Conservation (phyloP, 495 filamentous ascomycete species). For the Aspergillus saccharolyticus region DNA sequence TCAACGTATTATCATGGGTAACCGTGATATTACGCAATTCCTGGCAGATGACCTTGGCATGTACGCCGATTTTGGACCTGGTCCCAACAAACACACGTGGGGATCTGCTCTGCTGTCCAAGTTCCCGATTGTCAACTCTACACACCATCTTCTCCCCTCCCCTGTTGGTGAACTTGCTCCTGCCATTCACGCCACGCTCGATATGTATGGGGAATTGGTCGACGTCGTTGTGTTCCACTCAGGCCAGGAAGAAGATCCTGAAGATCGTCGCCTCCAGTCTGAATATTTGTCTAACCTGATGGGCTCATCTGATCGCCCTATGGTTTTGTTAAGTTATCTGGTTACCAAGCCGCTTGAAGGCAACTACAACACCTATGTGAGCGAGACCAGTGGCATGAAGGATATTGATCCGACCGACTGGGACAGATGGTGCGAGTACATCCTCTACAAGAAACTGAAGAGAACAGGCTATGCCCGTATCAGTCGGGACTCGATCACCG, state of each 20-base stretch:
- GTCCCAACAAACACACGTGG: constrained; percentile 99
- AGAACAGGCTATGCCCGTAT: constrained; percentile 87
- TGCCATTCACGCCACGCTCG: constrained; percentile 91
- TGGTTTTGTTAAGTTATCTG: constrained; percentile 85
- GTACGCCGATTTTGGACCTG: constrained; percentile 97
- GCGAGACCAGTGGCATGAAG: constrained; percentile 80
- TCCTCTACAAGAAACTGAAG: constrained; percentile 86
- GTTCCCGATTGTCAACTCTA: constrained; percentile 96
- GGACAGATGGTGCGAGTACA: constrained; percentile 99
- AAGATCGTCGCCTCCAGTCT: constrained; percentile 84
- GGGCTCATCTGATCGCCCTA: constrained; percentile 73
- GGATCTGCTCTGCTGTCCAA: constrained; percentile 89
- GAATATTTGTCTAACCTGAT: constrained; percentile 86
- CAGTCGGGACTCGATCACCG: constrained; percentile 85
- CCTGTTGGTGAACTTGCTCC: constrained; percentile 94
- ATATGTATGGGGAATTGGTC: constrained; percentile 82
- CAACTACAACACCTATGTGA: constrained; percentile 97
- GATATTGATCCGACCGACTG: constrained; percentile 92
- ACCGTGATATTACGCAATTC: constrained; percentile 92
- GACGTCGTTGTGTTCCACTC: constrained; percentile 99
- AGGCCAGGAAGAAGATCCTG: constrained; percentile 94
- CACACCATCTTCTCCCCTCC: constrained; percentile 88
- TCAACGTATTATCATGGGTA: constrained; percentile 99
- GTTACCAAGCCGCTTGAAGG: constrained; percentile 86
- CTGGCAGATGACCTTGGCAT: constrained; percentile 94